Conservation (phyloP, 495 filamentous ascomycete species). For the Friedmanniomyces endolithicus region DNA sequence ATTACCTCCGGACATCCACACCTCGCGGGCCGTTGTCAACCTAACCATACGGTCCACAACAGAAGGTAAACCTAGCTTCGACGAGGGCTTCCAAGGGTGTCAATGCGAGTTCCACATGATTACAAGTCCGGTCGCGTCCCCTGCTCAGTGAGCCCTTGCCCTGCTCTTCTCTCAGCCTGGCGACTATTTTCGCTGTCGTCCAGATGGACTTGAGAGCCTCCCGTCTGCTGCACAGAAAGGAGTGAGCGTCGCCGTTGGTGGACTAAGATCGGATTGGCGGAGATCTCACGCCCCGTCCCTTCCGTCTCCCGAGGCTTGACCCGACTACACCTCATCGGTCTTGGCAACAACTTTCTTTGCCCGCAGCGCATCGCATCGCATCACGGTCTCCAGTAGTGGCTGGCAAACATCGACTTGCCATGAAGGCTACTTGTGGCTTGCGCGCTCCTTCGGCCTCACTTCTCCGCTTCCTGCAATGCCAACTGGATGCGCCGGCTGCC, state of each 20-base stretch:
- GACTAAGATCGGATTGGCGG: too few species aligned
- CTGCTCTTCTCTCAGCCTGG: too few species aligned
- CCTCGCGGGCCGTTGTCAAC: too few species aligned
- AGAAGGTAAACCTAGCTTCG: not conserved
- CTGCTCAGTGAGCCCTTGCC: too few species aligned
- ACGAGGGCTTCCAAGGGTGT: not conserved
- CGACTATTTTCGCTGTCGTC: too few species aligned
- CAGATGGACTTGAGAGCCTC: too few species aligned
- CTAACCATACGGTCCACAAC: too few species aligned
- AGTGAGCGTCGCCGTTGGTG: too few species aligned
- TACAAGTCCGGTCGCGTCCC: too few species aligned
- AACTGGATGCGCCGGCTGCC: slow-evolving; percentile 11
- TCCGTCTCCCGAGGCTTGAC: not conserved
- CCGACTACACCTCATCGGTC: not conserved
- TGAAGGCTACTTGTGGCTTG: slow-evolving; percentile 1
- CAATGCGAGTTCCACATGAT: too few species aligned
- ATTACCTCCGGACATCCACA: too few species aligned
- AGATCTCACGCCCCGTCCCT: not conserved
- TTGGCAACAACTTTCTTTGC: slow-evolving; percentile 2
- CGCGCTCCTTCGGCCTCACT: slow-evolving; percentile 10
- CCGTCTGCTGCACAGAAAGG: not conserved
- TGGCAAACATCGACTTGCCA: slow-evolving; percentile 4
- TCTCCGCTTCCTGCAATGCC: slow-evolving; percentile 17
- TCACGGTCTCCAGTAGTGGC: not conserved
- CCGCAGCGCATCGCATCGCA: not conserved